Evolutionary conservation across 1,284 basidiomycete species (phyloP).

Genomic region (Golubevia pallescens): DNA sequence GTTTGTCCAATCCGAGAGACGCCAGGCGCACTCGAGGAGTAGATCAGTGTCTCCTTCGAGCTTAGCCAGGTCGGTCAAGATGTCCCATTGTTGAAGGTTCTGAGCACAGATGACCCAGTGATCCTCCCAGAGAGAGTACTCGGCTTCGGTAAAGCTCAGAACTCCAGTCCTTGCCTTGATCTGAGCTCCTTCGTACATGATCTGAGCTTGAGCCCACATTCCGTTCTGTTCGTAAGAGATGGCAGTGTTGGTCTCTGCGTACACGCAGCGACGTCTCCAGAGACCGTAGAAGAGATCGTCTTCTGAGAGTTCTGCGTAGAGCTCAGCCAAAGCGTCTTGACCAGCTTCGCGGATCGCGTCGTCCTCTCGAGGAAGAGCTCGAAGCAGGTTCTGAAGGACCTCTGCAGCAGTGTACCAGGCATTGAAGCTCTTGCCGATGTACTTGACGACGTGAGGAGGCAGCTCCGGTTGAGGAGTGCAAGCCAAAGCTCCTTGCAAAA

Average conservation of each 20-base stretch:
- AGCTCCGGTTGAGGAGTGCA: conserved; percentile 86
- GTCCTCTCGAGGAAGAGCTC: conserved; percentile 74
- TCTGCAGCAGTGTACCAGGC: conserved; percentile 93
- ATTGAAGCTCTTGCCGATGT: conserved; percentile 92
- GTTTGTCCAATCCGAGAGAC: conserved; percentile 84
- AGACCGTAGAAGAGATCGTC: conserved; percentile 98
- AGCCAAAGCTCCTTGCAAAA: conserved; percentile 81
- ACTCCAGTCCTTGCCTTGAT: conserved; percentile 80
- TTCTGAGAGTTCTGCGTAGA: conserved; percentile 93
- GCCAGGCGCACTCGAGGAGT: conserved; percentile 93
- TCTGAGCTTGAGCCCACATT: conserved; percentile 92
- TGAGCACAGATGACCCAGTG: conserved; percentile 97
- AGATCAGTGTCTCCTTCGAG: conserved; percentile 91
- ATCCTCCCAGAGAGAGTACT: conserved; percentile 99
- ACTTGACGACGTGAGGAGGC: conserved; percentile 94
- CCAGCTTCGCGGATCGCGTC: conserved; percentile 80
- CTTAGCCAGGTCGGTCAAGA: conserved; percentile 77
- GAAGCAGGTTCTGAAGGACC: conserved; percentile 78
- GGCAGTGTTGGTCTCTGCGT: conserved; percentile 88
- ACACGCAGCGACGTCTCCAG: conserved; percentile 87
- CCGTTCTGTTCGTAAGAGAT: conserved; percentile 96
- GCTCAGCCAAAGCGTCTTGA: conserved; percentile 88
- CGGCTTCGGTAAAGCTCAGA: conserved; percentile 90
- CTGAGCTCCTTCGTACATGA: conserved; percentile 89
- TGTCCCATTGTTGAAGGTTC: conserved; percentile 97